Base-by-base conservation (phyloP, 352 stramenopile genomes). In the Hyaloperonospora arabidopsidis region DNA sequence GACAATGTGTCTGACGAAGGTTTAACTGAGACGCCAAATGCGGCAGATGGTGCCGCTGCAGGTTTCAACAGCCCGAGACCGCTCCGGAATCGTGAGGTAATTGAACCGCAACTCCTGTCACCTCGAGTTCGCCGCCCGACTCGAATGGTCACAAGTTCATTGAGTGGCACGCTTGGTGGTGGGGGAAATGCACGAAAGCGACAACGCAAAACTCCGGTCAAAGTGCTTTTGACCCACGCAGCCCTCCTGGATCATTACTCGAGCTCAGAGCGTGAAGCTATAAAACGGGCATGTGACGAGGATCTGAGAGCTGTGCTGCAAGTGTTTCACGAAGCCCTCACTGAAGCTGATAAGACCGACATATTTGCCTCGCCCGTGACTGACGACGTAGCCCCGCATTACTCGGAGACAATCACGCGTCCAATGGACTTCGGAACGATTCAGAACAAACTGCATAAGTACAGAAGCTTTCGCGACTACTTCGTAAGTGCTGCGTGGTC, bases 351-450 rank as follows among this genome's bases (percentile, higher is more conserved):
- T 62, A 58, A 72, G 19, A 75, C 78, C 15, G 59, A 79, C 7
- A 72, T 98, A 13, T 98, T 98, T 63, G 84, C 81, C 1, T 49
- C 68, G 21, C 84, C 91, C 12, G 94, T 98, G 28, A 89, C 78
- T 2, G 88, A 97, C 50, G 76, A 83, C 3, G 84, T 96, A 47
- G 88, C 90, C n/a, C 93, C 93, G 2, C 83, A 86, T n/a, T 98
- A 97, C 57, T 95, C 75, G 11, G 66, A 89, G 41, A 76, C 97
- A 39, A 89, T 97, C 54, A 51, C 50, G 19, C 74, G 85, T 38
- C 93, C 93, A 11, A 97, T 97, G 83, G 92, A 97, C 74, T 97
- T 97, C 69, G 81, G 86, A n/a, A 96, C 83, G 5, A 97, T 98
- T 62, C 71, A 79, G 47, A 73, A 88, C 21, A 89, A 85, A 48